A percentile compares a stretch with the other conserved stretches of the same genome.
Conservation (phyloP, 139 green algal genomes). For the Micractinium sp. region DNA sequence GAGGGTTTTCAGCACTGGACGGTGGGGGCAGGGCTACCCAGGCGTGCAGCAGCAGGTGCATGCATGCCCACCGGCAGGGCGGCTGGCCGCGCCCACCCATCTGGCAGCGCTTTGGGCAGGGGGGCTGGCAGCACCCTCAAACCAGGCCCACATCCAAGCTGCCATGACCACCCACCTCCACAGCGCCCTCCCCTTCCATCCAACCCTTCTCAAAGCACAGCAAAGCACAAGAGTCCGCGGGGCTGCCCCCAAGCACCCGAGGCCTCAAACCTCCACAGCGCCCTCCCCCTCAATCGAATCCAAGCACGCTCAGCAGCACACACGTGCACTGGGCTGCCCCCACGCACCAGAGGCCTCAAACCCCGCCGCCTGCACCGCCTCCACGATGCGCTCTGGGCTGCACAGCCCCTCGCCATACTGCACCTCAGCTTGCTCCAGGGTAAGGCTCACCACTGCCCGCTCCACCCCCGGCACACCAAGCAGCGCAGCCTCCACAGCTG, state of each 20-base stretch:
- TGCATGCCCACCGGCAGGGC: slow-evolving; percentile 26
- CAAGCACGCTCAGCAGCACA: slow-evolving; percentile 68
- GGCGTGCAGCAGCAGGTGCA: slow-evolving; percentile 51
- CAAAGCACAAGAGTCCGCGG: slow-evolving; percentile 66
- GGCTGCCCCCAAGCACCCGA: slow-evolving; percentile 30
- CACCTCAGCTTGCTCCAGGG: slow-evolving; percentile 25
- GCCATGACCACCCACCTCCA: too few relatives aligned
- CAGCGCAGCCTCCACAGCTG: slow-evolving; percentile 10
- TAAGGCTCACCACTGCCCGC: slow-evolving; percentile 4
- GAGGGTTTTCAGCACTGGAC: slow-evolving; percentile 3
- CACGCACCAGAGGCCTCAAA: slow-evolving; percentile 72
- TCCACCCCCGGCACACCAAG: neutral
- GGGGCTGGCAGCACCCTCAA: too few relatives aligned
- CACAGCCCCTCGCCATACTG: neutral
- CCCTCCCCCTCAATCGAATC: neutral
- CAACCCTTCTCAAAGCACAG: too few relatives aligned
- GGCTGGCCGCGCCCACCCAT: neutral
- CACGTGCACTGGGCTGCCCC: too few relatives aligned
- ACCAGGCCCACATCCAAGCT: too few relatives aligned
- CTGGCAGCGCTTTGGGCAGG: too few relatives aligned
- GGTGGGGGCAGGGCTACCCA: neutral
- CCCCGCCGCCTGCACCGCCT: slow-evolving; percentile 76
- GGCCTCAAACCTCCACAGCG: slow-evolving; percentile 74
- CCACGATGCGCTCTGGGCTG: slow-evolving; percentile 51
- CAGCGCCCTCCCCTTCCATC: too few relatives aligned